Evolutionary conservation across 148 eudicot species (phyloP).

Genomic region (Vaccinium myrtillus): DNA sequence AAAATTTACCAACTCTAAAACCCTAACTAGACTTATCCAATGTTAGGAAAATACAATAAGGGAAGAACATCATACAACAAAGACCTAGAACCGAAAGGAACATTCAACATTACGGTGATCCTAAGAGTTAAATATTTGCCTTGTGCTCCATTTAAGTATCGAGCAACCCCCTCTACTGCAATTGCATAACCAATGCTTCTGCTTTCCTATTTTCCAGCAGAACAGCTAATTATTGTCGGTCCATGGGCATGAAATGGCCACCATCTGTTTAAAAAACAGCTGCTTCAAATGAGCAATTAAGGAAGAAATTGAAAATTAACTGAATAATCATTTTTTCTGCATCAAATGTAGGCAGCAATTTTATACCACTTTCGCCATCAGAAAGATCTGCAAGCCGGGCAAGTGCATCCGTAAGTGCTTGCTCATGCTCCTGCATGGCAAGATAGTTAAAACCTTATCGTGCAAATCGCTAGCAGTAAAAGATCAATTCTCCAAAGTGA

Average conservation of each 20-base stretch:
- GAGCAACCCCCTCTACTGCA: not conserved
- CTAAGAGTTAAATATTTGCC: not conserved
- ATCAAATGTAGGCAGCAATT: not conserved
- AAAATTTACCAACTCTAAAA: slow-evolving; percentile 8
- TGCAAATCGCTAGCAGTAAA: not conserved
- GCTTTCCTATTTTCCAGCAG: not conserved
- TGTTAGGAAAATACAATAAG: not conserved
- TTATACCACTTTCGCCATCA: slow-evolving; percentile 62
- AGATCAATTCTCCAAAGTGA: not conserved
- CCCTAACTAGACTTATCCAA: slow-evolving; percentile 3
- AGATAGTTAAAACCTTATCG: not conserved
- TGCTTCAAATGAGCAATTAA: not conserved
- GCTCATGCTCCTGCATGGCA: slow-evolving; percentile 49
- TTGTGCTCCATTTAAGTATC: not conserved
- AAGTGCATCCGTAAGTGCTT: slow-evolving; percentile 54
- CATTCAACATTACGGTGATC: not conserved
- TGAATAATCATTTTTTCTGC: not conserved
- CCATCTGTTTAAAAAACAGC: slow-evolving; percentile 30
- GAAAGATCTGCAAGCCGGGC: slow-evolving; percentile 49
- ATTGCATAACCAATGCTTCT: not conserved
- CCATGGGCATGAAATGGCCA: slow-evolving; percentile 40
- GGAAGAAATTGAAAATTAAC: not conserved
- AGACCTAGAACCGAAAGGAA: not conserved
- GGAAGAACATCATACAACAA: slow-evolving; percentile 19
- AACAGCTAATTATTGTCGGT: slow-evolving; percentile 20